phyloP scores from a whole-genome alignment of 495 filamentous ascomycete genomes.

The Aspergillus heteromorphus region DNA sequence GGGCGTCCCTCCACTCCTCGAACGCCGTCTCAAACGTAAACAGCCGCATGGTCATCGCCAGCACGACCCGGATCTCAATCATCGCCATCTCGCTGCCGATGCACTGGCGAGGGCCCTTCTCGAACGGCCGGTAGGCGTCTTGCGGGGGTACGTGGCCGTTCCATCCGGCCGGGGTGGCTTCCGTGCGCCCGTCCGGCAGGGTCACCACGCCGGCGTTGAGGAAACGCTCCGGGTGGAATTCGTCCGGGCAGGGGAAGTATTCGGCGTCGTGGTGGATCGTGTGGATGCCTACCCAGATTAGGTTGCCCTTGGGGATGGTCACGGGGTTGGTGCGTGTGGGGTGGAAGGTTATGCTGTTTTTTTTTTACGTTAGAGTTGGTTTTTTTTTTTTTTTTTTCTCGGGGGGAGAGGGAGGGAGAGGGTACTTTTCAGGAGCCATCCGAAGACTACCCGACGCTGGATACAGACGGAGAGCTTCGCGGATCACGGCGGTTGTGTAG shows the following conservation, averaged over 20 bases:
- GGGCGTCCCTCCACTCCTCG: no score
- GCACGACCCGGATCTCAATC: background rate
- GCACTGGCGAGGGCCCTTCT: background rate
- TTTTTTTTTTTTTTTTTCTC: no score
- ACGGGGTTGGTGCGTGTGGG: background rate
- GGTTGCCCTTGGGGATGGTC: background rate
- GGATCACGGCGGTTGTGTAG: constrained; percentile 7
- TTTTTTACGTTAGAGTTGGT: no score
- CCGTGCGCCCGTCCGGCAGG: background rate
- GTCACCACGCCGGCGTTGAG: background rate
- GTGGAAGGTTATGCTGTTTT: no score
- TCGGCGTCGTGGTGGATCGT: constrained; percentile 1
- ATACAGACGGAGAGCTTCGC: constrained; percentile 6
- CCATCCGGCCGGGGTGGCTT: background rate
- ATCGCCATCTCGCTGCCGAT: background rate
- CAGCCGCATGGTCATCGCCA: background rate
- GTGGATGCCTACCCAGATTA: background rate
- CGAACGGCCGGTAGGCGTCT: background rate
- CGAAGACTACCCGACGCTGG: background rate
- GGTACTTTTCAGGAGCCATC: background rate
- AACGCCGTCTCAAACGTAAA: no score
- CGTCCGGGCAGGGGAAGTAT: background rate
- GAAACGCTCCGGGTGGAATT: constrained; percentile 1
- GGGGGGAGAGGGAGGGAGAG: background rate
- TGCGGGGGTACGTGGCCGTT: background rate